Evolutionary conservation across 192 early-diverging fungal species (phyloP).

Genomic region (Piromyces sp.): DNA sequence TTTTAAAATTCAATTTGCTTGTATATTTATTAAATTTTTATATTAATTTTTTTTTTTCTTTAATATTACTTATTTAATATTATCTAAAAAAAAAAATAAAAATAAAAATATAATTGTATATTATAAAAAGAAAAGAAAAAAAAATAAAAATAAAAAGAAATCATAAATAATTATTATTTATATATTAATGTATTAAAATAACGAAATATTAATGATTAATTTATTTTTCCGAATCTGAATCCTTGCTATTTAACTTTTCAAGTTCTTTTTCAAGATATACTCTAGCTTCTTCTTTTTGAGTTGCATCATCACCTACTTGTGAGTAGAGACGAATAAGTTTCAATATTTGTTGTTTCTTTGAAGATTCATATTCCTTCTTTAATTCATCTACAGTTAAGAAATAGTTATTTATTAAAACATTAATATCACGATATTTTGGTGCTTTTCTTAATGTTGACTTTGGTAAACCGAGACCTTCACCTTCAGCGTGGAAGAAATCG

Average conservation of each 20-base stretch:
- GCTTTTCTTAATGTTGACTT: slow-evolving; percentile 12
- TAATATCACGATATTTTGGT: slow-evolving; percentile 15
- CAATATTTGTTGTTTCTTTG: background rate
- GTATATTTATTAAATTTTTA: too few species aligned
- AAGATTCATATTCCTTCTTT: slow-evolving; percentile 23
- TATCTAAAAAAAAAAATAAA: too few species aligned
- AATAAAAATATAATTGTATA: too few species aligned
- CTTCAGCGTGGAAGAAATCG: slow-evolving; percentile 33
- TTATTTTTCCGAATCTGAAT: background rate
- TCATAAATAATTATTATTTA: too few species aligned
- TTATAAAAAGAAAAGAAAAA: too few species aligned
- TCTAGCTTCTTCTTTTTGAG: background rate
- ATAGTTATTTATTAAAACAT: slow-evolving; percentile 13
- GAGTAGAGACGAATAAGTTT: background rate
- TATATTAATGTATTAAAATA: too few species aligned
- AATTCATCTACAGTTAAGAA: slow-evolving; percentile 14
- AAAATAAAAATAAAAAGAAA: too few species aligned
- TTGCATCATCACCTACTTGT: background rate
- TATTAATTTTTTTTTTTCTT: too few species aligned
- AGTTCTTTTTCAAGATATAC: background rate
- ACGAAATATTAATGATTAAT: too few species aligned
- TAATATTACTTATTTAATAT: too few species aligned
- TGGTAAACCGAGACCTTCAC: slow-evolving; percentile 19
- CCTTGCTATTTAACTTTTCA: background rate
- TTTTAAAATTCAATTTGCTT: too few species aligned